Conservation (phyloP, 2,329 filamentous ascomycete species). For the Dryadomyces quercus-mongolicae region DNA sequence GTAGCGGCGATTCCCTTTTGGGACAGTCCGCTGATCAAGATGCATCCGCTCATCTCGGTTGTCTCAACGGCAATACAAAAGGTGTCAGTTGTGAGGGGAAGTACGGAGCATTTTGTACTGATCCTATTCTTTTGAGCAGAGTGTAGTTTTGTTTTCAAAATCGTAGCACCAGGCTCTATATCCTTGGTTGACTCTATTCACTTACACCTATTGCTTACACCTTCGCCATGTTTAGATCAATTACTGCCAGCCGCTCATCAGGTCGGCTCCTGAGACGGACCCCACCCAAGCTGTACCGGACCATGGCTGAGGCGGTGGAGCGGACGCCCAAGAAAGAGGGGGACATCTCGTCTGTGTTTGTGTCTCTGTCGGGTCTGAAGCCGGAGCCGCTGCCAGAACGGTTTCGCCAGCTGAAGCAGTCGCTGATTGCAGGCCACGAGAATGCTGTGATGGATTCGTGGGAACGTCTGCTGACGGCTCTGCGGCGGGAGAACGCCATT, state of each 20-base stretch:
- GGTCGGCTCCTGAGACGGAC: not conserved
- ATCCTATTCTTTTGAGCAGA: no score
- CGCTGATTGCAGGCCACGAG: slow-evolving; percentile 37
- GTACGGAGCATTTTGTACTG: no score
- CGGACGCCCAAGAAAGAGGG: slow-evolving; percentile 37
- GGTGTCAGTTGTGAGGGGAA: no score
- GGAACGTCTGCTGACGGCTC: slow-evolving; percentile 13
- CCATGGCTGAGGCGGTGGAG: not conserved
- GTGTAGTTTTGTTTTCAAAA: no score
- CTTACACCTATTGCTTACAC: not conserved
- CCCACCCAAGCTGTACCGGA: no score
- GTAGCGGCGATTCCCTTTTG: not conserved
- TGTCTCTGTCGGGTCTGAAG: slow-evolving; percentile 39
- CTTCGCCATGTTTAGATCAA: not conserved
- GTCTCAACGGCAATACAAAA: no score
- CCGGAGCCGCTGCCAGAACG: slow-evolving; percentile 37
- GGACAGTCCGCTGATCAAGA: not conserved
- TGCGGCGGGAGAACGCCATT: slow-evolving; percentile 20
- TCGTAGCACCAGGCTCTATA: no score
- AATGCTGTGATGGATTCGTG: slow-evolving; percentile 24
- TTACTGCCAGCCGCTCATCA: not conserved
- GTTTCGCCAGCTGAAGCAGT: slow-evolving; percentile 44
- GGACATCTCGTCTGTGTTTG: slow-evolving; percentile 50
- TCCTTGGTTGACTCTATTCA: no score
- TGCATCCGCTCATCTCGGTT: not conserved